A percentile compares a stretch with the other conserved stretches of the same genome.
Evolutionary conservation across 352 stramenopile species (phyloP).

Genomic region (Phytophthora pini): DNA sequence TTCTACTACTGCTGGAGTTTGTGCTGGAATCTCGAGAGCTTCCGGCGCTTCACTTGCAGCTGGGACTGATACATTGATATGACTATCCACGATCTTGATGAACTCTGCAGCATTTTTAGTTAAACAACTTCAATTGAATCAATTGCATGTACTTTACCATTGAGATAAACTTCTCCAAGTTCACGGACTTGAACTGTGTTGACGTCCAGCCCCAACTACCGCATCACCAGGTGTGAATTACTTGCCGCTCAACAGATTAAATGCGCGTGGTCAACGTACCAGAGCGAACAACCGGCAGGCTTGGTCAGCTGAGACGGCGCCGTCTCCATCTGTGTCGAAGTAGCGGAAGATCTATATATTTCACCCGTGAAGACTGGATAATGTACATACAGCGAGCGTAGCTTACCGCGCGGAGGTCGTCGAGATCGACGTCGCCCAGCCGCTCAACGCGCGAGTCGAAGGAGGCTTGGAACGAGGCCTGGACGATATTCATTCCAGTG

Average conservation of each 20-base stretch:
- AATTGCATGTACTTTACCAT: conserved; percentile 30
- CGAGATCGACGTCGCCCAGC: conserved; percentile 56
- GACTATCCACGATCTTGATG: conserved; percentile 75
- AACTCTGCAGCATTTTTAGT: conserved; percentile 46
- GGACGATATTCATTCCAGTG: conserved; percentile 59
- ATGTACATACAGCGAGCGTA: background rate
- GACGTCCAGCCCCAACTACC: conserved; percentile 63
- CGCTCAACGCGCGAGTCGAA: conserved; percentile 67
- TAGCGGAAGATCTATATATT: conserved; percentile 68
- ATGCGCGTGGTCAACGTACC: conserved; percentile 26
- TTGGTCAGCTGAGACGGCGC: conserved; percentile 62
- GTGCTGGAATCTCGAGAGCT: background rate
- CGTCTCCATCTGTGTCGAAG: conserved; percentile 75
- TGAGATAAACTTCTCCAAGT: conserved; percentile 70
- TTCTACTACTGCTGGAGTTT: background rate
- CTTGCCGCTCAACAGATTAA: background rate
- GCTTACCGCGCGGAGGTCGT: conserved; percentile 55
- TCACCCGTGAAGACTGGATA: background rate
- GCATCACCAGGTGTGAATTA: background rate
- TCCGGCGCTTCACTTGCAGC: conserved; percentile 6
- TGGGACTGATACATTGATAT: conserved; percentile 33
- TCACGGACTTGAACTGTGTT: conserved; percentile 57
- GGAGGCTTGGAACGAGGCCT: conserved; percentile 69
- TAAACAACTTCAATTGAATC: too few species aligned
- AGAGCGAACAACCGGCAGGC: conserved; percentile 69